Conservation (phyloP, 2,329 filamentous ascomycete genomes). For the Venturia nashicola region DNA sequence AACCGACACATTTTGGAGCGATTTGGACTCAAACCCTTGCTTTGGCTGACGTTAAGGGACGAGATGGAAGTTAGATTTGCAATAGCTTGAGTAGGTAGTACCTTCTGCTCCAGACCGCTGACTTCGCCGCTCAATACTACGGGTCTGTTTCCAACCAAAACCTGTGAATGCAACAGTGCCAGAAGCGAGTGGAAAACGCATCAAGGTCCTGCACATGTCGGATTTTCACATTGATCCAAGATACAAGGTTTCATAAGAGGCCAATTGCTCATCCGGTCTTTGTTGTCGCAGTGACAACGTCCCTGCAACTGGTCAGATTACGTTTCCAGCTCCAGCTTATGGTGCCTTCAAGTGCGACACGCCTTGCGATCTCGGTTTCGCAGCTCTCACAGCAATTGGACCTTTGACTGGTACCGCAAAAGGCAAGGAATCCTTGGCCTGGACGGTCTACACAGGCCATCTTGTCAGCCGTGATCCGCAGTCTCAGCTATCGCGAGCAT, state of each 20-base stretch:
- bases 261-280: slow-evolving; percentile 38
- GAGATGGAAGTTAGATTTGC: slow-evolving; percentile 47
- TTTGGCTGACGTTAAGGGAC: slow-evolving; percentile 38
- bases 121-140: slow-evolving; percentile 34
- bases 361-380: slow-evolving; percentile 44
- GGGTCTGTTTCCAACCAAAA: slow-evolving; percentile 40
- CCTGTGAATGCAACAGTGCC: slow-evolving; percentile 33
- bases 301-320: slow-evolving; percentile 21
- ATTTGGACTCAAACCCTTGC: slow-evolving; percentile 47
- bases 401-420: slow-evolving; percentile 42
- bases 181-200: slow-evolving; percentile 37
- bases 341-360: slow-evolving; percentile 46
- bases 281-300: slow-evolving; percentile 38
- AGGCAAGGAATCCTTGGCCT: slow-evolving; percentile 32
- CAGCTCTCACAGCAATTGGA: slow-evolving; percentile 42
- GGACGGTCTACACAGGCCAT: slow-evolving; percentile 46
- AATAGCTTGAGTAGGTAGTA: slow-evolving; percentile 32
- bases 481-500: slow-evolving; percentile 38
- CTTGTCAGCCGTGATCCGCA: slow-evolving; percentile 43
- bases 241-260: slow-evolving; percentile 40
- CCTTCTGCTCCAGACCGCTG: slow-evolving; percentile 35
- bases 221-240: slow-evolving; percentile 45
- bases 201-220: slow-evolving; percentile 44
- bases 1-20: slow-evolving; percentile 36
- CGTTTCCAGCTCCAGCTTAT: slow-evolving; percentile 39